phyloP scores from a whole-genome alignment of 192 early-diverging fungal species.

The Phycomyces blakesleeanus region DNA sequence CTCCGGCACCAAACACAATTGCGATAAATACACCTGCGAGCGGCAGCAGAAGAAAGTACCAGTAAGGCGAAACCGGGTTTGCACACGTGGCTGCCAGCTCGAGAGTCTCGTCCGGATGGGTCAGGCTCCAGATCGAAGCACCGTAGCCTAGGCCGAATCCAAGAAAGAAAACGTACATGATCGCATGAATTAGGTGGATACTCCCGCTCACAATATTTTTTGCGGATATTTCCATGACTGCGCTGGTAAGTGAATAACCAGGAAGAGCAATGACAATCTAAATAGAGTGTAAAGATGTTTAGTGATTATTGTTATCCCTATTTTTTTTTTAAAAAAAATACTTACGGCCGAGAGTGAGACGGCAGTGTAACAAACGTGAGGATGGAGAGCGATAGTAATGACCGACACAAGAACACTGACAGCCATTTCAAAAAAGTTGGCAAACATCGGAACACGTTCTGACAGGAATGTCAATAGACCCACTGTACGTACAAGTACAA shows the following conservation, averaged over 20 bases:
- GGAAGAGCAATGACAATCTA: conserved; percentile 56
- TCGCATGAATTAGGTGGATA: conserved; percentile 75
- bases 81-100: conserved; percentile 22
- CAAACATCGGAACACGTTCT: conserved; percentile 56
- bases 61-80: conserved; percentile 29
- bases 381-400: conserved; percentile 53
- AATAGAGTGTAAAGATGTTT: not conserved
- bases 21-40: conserved; percentile 40
- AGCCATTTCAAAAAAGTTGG: conserved; percentile 72
- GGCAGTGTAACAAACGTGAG: conserved; percentile 59
- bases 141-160: conserved; percentile 66
- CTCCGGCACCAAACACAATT: conserved; percentile 51
- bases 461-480: conserved; percentile 60
- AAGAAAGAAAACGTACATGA: conserved; percentile 75
- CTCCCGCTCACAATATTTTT: conserved; percentile 86
- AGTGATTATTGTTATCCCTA: not conserved
- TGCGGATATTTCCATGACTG: conserved; percentile 84
- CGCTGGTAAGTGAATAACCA: conserved; percentile 76
- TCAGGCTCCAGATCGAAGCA: conserved; percentile 25
- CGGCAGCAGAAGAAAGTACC: conserved; percentile 43
- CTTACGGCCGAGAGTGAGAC: conserved; percentile 55
- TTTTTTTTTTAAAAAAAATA: too few species aligned
- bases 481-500: conserved; percentile 52
- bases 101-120: not conserved
- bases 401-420: conserved; percentile 60